Base-by-base conservation (phyloP, 306 rosid genomes). In the Spatholobus suberectus region DNA sequence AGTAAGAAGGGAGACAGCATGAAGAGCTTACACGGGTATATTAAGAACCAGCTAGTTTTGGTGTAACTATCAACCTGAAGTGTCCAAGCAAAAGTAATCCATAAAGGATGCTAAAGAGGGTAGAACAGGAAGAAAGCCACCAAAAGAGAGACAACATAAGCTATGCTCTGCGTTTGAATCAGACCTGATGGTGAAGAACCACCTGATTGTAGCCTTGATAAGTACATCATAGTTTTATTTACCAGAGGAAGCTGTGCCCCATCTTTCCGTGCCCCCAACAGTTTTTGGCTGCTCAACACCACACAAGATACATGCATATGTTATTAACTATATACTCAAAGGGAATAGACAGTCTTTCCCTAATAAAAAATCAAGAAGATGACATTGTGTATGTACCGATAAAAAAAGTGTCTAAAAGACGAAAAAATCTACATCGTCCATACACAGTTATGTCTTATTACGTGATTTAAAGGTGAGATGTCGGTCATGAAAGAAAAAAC, bases 151-250 rank as follows among this genome's bases (percentile, higher is more conserved):
- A 55, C 89, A 71, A 73, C 75, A 70, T 69, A 72, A 63, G 84
- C 75, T 18, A 73, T 61, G 75, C 73, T 76, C 78, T 70, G 86
- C 69, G n/a, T 72, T 77, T 15, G 73, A 76, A 81, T 63, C 87
- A 78, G 86, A 88, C 82, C 80, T 80, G 85, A n/a, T 5, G 86
- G 73, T n/a, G 89, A 82, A 58, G 74, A 84, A 55, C 67, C 52
- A 1, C 85, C 59, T 7, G 88, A 79, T n/a, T 85, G 87, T 11
- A 29, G 83, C 82, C 79, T 84, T 51, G 80, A 55, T 38, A 95
- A 77, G 88, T 95, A 90, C 99, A 95, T 93, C 95, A 92, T 92
- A 32, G 97, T 93, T 85, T 90, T 87, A 80, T 95, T 95, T 68
- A 93, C 97, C 70, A 93, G 91, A 12, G 98, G 99, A 71, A 95